phyloP scores from a whole-genome alignment of 306 rosid genomes.

The Lathyrus aphaca region DNA sequence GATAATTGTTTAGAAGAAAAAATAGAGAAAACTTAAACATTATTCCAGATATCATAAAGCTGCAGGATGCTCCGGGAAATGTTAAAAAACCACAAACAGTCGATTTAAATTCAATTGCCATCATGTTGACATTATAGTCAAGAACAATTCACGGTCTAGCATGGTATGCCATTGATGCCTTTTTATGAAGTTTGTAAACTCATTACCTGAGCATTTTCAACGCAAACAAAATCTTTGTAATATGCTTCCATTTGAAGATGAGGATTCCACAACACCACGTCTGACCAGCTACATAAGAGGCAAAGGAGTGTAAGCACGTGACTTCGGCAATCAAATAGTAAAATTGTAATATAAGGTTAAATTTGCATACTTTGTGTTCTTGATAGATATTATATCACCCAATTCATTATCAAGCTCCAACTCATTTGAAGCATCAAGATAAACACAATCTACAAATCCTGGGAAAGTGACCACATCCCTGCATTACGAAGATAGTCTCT shows the following conservation, averaged over 20 bases:
- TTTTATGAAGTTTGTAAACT: constrained; percentile 15
- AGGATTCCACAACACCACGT: constrained; percentile 95
- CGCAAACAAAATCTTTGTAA: constrained; percentile 94
- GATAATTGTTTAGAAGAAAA: constrained; percentile 32
- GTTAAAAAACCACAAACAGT: constrained; percentile 11
- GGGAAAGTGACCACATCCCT: constrained; percentile 88
- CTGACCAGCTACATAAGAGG: constrained; percentile 79
- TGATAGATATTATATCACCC: constrained; percentile 77
- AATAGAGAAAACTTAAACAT: constrained; percentile 22
- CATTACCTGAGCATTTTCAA: constrained; percentile 94
- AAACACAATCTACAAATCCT: constrained; percentile 92
- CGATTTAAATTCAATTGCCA: constrained; percentile 26
- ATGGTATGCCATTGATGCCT: constrained; percentile 10
- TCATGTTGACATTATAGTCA: constrained; percentile 9
- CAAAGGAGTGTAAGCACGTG: constrained; percentile 33
- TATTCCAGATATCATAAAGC: constrained; percentile 24
- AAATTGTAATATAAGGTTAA: constrained; percentile 30
- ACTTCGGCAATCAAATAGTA: constrained; percentile 35
- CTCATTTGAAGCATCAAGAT: constrained; percentile 71
- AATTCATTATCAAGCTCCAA: constrained; percentile 83
- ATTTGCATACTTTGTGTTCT: constrained; percentile 70
- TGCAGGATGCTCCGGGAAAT: background rate
- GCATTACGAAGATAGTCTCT: constrained; percentile 40
- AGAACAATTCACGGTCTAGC: constrained; percentile 29
- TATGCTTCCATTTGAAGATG: constrained; percentile 87